Conservation (phyloP, 495 filamentous ascomycete genomes). For the Aspergillus bridgeri region DNA sequence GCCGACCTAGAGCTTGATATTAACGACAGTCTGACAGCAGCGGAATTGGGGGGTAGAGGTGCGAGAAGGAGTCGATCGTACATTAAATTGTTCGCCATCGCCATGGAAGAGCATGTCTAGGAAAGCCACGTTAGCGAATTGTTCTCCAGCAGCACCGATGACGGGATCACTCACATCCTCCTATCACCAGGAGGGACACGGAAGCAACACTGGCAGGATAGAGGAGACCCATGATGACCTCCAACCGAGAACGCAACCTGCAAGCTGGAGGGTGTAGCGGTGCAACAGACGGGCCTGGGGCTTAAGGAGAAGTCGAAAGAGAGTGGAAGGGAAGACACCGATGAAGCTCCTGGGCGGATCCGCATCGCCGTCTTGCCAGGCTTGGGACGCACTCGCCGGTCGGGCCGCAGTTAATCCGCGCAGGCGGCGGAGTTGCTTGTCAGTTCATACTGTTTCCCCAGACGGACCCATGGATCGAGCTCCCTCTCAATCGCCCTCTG, state of each 20-base stretch:
- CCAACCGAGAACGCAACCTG: slow-evolving; percentile 12
- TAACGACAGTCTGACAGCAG: slow-evolving; percentile 10
- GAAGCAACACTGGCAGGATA: slow-evolving; percentile 71
- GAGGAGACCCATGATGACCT: slow-evolving; percentile 45
- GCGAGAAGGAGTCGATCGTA: slow-evolving; percentile 33
- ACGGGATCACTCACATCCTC: slow-evolving; percentile 66
- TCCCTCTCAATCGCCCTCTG: slow-evolving; percentile 5
- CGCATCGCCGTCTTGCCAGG: neutral
- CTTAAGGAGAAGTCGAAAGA: slow-evolving; percentile 1
- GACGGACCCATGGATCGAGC: slow-evolving; percentile 19
- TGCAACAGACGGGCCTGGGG: slow-evolving; percentile 18
- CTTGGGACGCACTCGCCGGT: slow-evolving; percentile 1
- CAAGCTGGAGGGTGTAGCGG: slow-evolving; percentile 26
- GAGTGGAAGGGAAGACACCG: neutral
- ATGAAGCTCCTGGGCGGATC: slow-evolving; percentile 11
- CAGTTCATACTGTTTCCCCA: slow-evolving; percentile 14
- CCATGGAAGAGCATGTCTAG: slow-evolving; percentile 97
- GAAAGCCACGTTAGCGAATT: slow-evolving; percentile 2
- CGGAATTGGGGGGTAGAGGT: neutral
- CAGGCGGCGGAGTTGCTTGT: slow-evolving; percentile 8
- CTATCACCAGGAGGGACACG: slow-evolving; percentile 73
- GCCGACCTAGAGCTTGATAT: slow-evolving; percentile 65
- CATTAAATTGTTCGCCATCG: slow-evolving; percentile 94
- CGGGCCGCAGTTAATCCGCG: slow-evolving; percentile 26
- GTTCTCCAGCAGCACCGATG: slow-evolving; percentile 18